Conservation (phyloP, 2,329 filamentous ascomycete species). For the Trichoderma semiorbis region DNA sequence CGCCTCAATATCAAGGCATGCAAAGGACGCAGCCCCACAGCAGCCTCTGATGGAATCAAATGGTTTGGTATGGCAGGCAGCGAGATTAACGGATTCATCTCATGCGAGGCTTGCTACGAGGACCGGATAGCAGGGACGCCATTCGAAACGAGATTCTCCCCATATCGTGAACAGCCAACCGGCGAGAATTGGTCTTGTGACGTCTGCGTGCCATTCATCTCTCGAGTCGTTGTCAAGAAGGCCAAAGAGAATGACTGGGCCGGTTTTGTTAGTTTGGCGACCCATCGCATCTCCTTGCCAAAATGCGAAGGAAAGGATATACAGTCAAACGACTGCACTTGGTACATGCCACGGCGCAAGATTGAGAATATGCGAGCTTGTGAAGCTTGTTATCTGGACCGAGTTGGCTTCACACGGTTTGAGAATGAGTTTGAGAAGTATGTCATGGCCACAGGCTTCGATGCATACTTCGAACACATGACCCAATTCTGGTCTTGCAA, state of each 20-base stretch:
- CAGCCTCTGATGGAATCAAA: conserved; percentile 26
- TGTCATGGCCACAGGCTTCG: conserved; percentile 22
- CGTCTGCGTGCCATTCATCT: conserved; percentile 27
- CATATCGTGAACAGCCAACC: conserved; percentile 24
- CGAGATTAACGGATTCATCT: conserved; percentile 32
- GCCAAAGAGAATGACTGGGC: conserved; percentile 29
- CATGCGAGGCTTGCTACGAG: conserved; percentile 39
- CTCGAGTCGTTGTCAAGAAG: conserved; percentile 21
- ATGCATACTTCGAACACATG: conserved; percentile 24
- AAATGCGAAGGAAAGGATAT: conserved; percentile 30
- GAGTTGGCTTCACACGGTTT: conserved; percentile 30
- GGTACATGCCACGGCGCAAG: conserved; percentile 26
- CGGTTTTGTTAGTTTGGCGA: conserved; percentile 27
- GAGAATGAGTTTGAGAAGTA: conserved; percentile 28
- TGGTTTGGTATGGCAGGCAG: conserved; percentile 32
- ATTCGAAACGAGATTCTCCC: conserved; percentile 32
- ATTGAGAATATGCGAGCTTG: conserved; percentile 31
- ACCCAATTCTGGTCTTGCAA: conserved; percentile 27
- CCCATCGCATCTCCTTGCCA: conserved; percentile 25
- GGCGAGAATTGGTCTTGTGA: conserved; percentile 35
- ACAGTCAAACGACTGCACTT: conserved; percentile 24
- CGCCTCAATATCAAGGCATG: conserved; percentile 30
- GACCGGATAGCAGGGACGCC: conserved; percentile 29
- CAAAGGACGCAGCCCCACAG: conserved; percentile 25
- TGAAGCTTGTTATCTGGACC: conserved; percentile 36